These are phyloP conservation scores for Metschnikowia chrysomelidarum DNA, from an alignment of 805 yeast species.

Conservation along the genomic window DNA sequence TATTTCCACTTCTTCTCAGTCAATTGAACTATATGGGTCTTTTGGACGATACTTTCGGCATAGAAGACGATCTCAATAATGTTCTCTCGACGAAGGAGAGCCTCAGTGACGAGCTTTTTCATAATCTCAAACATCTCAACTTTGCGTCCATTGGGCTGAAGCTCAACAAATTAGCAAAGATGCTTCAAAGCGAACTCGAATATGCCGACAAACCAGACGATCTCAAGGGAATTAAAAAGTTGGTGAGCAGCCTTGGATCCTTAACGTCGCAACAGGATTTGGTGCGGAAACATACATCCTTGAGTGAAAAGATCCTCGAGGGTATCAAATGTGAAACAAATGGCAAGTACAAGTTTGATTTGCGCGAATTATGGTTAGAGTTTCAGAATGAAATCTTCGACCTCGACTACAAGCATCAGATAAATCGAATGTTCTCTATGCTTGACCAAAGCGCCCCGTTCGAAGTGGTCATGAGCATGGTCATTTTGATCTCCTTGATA, in stretches of 20 bases:
- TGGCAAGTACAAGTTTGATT: slow-evolving; percentile 23
- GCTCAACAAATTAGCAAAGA: slow-evolving; percentile 68
- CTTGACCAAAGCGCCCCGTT: slow-evolving; percentile 33
- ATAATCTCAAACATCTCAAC: slow-evolving; percentile 58
- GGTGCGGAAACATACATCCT: slow-evolving; percentile 67
- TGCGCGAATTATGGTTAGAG: slow-evolving; percentile 48
- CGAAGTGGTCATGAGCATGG: slow-evolving; percentile 47
- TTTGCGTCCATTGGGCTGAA: slow-evolving; percentile 77
- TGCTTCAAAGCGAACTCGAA: slow-evolving; percentile 67
- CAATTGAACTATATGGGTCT: slow-evolving; percentile 84
- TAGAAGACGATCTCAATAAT: slow-evolving; percentile 34
- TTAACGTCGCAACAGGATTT: slow-evolving; percentile 66
- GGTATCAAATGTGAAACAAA: slow-evolving; percentile 34
- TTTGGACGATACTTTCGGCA: slow-evolving; percentile 65
- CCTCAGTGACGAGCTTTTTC: slow-evolving; percentile 49
- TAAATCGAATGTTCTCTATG: slow-evolving; percentile 36
- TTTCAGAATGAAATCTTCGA: slow-evolving; percentile 70
- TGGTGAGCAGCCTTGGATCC: slow-evolving; percentile 67
- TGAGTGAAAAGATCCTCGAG: slow-evolving; percentile 65
- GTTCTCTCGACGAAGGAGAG: slow-evolving; percentile 15
- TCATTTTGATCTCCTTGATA: slow-evolving; percentile 58
- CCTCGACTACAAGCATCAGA: slow-evolving; percentile 34
- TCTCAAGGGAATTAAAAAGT: slow-evolving; percentile 54
- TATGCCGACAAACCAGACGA: slow-evolving; percentile 22
- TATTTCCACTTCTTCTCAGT: slow-evolving; percentile 63